Evolutionary conservation across 768 basidiomycete species (phyloP).

Genomic region (Epithele typhae): DNA sequence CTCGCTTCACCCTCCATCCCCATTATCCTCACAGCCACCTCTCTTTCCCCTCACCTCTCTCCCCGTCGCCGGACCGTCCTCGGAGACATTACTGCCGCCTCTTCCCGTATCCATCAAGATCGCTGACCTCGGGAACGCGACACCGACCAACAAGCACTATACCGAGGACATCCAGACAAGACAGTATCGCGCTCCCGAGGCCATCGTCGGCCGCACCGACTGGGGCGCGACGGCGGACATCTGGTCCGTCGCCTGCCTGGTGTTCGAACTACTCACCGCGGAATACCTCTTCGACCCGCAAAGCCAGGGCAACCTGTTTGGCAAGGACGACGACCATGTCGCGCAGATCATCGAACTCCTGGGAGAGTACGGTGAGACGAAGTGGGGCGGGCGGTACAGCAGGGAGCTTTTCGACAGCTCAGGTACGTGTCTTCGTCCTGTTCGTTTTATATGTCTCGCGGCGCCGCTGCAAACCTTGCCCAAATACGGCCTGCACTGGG

Average conservation of each 20-base stretch:
- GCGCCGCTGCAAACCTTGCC: background rate
- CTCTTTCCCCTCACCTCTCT: background rate
- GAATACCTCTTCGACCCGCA: conserved; percentile 93
- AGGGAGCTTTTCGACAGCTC: conserved; percentile 78
- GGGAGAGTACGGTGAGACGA: conserved; percentile 73
- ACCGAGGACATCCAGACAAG: conserved; percentile 97
- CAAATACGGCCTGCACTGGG: background rate
- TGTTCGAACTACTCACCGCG: conserved; percentile 87
- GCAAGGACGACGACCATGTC: conserved; percentile 94
- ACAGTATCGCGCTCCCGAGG: conserved; percentile 93
- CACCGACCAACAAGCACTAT: conserved; percentile 84
- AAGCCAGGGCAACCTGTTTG: conserved; percentile 73
- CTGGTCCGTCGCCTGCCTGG: conserved; percentile 89
- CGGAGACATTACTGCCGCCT: conserved; percentile 8
- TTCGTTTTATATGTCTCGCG: conserved; percentile 1
- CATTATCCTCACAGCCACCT: conserved; percentile 4
- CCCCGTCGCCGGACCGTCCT: background rate
- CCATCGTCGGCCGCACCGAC: conserved; percentile 80
- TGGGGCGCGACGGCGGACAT: conserved; percentile 87
- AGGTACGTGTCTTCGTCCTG: conserved; percentile 36
- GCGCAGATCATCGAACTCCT: conserved; percentile 92
- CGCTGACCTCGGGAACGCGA: conserved; percentile 92
- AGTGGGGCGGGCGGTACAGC: conserved; percentile 82
- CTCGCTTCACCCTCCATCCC: conserved; percentile 8
- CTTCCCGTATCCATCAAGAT: conserved; percentile 83